These are phyloP conservation scores for Leccinum angustisporum DNA, from an alignment of 1,284 basidiomycete genomes.

Conservation along the genomic window DNA sequence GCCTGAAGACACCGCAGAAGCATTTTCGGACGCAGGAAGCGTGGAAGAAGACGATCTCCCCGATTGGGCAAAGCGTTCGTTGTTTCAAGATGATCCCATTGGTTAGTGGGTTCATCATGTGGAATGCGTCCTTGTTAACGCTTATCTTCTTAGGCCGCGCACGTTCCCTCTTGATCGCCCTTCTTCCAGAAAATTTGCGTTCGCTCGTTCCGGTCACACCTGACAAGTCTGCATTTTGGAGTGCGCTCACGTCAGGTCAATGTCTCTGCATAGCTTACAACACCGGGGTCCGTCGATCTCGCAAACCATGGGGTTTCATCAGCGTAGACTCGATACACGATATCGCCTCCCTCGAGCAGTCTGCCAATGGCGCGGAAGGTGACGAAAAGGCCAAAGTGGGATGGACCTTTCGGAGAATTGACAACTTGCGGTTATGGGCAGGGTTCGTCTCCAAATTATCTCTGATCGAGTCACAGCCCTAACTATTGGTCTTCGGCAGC, in stretches of 20 bases:
- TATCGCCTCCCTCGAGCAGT: constrained; percentile 61
- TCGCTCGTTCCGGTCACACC: constrained; percentile 43
- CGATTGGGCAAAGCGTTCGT: constrained; percentile 64
- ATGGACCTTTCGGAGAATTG: constrained; percentile 81
- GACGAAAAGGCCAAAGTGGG: constrained; percentile 44
- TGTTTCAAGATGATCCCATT: constrained; percentile 55
- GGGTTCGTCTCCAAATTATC: constrained; percentile 52
- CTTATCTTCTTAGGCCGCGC: constrained; percentile 49
- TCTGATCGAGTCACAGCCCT: not conserved
- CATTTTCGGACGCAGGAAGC: constrained; percentile 49
- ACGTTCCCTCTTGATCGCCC: constrained; percentile 49
- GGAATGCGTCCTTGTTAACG: not conserved
- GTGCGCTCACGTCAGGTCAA: constrained; percentile 73
- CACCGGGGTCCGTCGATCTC: constrained; percentile 71
- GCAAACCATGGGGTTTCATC: constrained; percentile 87
- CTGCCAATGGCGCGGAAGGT: constrained; percentile 36
- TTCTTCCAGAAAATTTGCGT: constrained; percentile 49
- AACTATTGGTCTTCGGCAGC: constrained; percentile 39
- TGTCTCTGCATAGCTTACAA: constrained; percentile 82
- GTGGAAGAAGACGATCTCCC: constrained; percentile 55
- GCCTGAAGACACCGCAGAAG: constrained; percentile 46
- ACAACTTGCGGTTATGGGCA: constrained; percentile 80
- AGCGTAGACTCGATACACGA: constrained; percentile 77
- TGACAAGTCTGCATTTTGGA: constrained; percentile 47
- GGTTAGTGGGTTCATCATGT: constrained; percentile 42